phyloP scores from a whole-genome alignment of 2,329 filamentous ascomycete species.

The Epichloe festucae region DNA sequence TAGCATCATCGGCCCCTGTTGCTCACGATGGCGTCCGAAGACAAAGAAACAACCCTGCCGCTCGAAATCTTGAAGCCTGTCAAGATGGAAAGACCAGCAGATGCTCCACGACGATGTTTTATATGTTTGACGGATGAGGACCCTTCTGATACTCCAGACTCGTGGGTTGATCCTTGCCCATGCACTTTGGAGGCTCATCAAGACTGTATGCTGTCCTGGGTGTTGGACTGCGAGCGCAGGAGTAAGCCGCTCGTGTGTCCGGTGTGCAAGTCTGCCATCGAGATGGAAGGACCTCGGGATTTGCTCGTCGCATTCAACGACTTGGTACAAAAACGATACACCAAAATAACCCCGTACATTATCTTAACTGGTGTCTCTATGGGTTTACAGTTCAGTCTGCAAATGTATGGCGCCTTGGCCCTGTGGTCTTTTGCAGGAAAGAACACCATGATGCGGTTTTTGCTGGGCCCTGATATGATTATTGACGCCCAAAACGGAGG shows the following conservation, averaged over 20 bases:
- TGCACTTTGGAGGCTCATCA: slow-evolving; percentile 89
- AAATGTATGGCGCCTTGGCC: slow-evolving; percentile 39
- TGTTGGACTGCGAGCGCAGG: slow-evolving; percentile 69
- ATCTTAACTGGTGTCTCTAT: slow-evolving; percentile 46
- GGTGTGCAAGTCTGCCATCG: slow-evolving; percentile 75
- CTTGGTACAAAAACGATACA: slow-evolving; percentile 39
- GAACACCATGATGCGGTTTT: slow-evolving; percentile 28
- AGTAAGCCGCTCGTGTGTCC: slow-evolving; percentile 65
- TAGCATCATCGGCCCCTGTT: not conserved
- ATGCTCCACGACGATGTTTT: slow-evolving; percentile 39
- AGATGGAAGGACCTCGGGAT: slow-evolving; percentile 62
- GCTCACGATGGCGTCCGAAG: slow-evolving; percentile 2
- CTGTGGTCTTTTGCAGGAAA: slow-evolving; percentile 40
- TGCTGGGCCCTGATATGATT: slow-evolving; percentile 22
- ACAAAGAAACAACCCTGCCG: slow-evolving; percentile 3
- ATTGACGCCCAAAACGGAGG: slow-evolving; percentile 14
- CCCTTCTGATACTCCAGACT: slow-evolving; percentile 31
- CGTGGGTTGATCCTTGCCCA: slow-evolving; percentile 80
- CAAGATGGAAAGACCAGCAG: slow-evolving; percentile 8
- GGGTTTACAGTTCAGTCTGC: slow-evolving; percentile 37
- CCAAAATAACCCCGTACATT: slow-evolving; percentile 45
- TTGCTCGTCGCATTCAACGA: slow-evolving; percentile 56
- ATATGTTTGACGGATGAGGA: slow-evolving; percentile 48
- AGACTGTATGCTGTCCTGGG: slow-evolving; percentile 79
- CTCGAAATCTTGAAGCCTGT: slow-evolving; percentile 9